phyloP scores from a whole-genome alignment of 2,329 filamentous ascomycete genomes.

The Ophiostoma ips region DNA sequence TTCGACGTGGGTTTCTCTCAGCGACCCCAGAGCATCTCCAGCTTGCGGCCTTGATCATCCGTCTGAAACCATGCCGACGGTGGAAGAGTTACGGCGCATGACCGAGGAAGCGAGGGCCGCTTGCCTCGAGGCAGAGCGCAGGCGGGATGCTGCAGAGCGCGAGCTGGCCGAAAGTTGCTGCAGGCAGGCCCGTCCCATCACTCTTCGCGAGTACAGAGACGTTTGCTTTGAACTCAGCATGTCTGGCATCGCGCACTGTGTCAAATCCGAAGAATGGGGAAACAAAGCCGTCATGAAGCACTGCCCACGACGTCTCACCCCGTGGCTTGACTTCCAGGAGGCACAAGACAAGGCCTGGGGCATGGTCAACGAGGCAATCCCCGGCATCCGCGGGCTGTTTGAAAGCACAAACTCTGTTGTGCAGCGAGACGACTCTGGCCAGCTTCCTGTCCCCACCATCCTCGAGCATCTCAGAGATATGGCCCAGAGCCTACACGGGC shows the following conservation, averaged over 20 bases:
- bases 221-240: not conserved
- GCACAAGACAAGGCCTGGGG: not conserved
- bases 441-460: not conserved
- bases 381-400: not conserved
- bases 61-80: too few species aligned
- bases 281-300: not conserved
- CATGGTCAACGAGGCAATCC: not conserved
- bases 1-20: too few species aligned
- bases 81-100: too few species aligned
- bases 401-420: not conserved
- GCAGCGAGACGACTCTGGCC: not conserved
- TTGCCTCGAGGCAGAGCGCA: not conserved
- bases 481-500: not conserved
- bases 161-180: not conserved
- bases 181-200: not conserved
- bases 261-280: not conserved
- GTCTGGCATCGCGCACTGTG: not conserved
- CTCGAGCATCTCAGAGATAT: not conserved
- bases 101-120: too few species aligned
- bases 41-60: too few species aligned
- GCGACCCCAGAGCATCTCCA: too few species aligned
- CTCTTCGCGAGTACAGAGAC: not conserved
- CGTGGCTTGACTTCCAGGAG: not conserved
- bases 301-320: not conserved
- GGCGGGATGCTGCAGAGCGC: not conserved